Evolutionary conservation across 2,329 filamentous ascomycete species (phyloP).

Genomic region (Aspergillus pseudoglaucus): DNA sequence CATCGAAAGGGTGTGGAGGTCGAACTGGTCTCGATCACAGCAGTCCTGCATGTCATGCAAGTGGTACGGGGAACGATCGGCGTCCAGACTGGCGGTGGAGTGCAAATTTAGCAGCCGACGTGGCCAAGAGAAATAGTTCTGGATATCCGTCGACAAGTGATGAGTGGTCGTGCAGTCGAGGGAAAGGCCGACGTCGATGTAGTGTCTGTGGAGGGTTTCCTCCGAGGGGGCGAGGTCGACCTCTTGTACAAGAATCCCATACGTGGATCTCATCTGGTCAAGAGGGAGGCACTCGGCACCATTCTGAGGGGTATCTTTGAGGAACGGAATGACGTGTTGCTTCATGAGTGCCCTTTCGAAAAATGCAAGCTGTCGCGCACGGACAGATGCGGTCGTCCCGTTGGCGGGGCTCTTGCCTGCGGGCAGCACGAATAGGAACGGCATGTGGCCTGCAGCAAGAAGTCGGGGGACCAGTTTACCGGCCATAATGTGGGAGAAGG

Average conservation of each 20-base stretch:
- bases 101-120: conserved; percentile 1
- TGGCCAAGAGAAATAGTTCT: conserved; percentile 2
- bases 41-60: background rate
- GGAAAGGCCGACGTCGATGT: conserved; percentile 6
- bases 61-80: background rate
- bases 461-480: conserved; percentile 5
- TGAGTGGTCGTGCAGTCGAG: conserved; percentile 1
- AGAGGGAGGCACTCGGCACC: background rate
- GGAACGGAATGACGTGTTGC: conserved; percentile 2
- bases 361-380: conserved; percentile 3
- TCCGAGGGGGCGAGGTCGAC: background rate
- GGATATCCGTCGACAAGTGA: conserved; percentile 1
- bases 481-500: conserved; percentile 5
- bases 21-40: background rate
- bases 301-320: background rate
- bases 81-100: background rate
- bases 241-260: conserved; percentile 4
- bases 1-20: background rate
- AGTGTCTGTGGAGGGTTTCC: background rate
- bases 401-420: background rate
- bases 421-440: conserved; percentile 6
- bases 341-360: conserved; percentile 3
- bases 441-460: conserved; percentile 6
- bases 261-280: conserved; percentile 1
- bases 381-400: background rate